A percentile compares a stretch with the other conserved stretches of the same genome.
Evolutionary conservation across 306 rosid genomes (phyloP).

Genomic region (Cucumis sativus): DNA sequence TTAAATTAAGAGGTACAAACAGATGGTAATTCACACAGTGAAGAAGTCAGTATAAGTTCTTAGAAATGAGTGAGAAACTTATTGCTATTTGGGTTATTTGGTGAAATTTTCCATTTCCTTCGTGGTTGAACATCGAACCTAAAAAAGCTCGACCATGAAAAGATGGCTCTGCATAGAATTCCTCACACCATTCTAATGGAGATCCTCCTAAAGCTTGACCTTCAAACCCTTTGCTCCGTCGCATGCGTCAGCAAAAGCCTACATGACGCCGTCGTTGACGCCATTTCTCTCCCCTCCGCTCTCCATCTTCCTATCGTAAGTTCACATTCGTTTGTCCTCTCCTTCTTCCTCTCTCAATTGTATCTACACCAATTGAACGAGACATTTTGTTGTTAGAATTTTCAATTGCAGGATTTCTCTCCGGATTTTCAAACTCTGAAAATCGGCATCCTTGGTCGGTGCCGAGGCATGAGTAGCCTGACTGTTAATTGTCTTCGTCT

Average conservation of each 20-base stretch:
- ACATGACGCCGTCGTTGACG: constrained; percentile 5
- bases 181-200: constrained; percentile 7
- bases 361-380: background rate
- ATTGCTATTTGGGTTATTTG: too few species aligned
- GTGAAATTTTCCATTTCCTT: too few species aligned
- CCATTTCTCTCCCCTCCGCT: constrained; percentile 9
- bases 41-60: too few species aligned
- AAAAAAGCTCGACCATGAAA: background rate
- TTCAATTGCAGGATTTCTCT: constrained; percentile 6
- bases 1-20: too few species aligned
- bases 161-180: constrained; percentile 2
- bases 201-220: constrained; percentile 9
- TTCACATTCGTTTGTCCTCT: background rate
- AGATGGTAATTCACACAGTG: too few species aligned
- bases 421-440: constrained; percentile 7
- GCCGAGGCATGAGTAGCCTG: constrained; percentile 10
- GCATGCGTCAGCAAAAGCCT: constrained; percentile 17
- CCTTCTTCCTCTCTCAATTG: background rate
- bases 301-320: constrained; percentile 13
- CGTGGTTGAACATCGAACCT: background rate
- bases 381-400: background rate
- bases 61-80: too few species aligned
- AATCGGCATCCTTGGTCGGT: background rate
- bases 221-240: constrained; percentile 14
- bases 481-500: constrained; percentile 21